These are phyloP conservation scores for Phytophthora sp. DNA, from an alignment of 352 stramenopile species.

Conservation along the genomic window DNA sequence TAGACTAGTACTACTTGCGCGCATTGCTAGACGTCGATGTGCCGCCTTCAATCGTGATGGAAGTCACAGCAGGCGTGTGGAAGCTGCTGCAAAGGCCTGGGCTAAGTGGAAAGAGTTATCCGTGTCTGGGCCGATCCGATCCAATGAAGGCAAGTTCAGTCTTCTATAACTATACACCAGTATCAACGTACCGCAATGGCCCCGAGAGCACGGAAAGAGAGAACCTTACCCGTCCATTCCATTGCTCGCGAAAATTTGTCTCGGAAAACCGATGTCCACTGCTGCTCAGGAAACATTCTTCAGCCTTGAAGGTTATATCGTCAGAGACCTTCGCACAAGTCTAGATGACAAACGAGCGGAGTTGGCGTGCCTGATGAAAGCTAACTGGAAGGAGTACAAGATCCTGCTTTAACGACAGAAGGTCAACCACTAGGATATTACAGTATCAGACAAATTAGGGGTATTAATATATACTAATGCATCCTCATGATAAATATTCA, in stretches of 20 bases:
- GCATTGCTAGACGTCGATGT: too few relatives aligned
- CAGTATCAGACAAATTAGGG: too few relatives aligned
- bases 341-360: background rate
- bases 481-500: too few relatives aligned
- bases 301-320: background rate
- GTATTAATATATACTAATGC: too few relatives aligned
- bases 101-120: constrained; percentile 1
- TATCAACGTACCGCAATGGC: background rate
- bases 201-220: background rate
- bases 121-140: background rate
- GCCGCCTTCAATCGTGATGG: too few relatives aligned
- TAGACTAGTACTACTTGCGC: too few relatives aligned
- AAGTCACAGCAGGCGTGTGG: too few relatives aligned
- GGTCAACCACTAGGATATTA: too few relatives aligned
- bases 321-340: constrained; percentile 2
- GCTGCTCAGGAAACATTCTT: background rate
- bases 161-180: background rate
- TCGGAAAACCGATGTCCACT: background rate
- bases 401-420: too few relatives aligned
- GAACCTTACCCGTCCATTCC: background rate
- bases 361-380: constrained; percentile 2
- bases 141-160: background rate
- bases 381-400: background rate
- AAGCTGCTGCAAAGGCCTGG: too few relatives aligned
- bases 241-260: background rate